phyloP scores from a whole-genome alignment of 768 basidiomycete species.

The Agaricus sinodeliciosus region DNA sequence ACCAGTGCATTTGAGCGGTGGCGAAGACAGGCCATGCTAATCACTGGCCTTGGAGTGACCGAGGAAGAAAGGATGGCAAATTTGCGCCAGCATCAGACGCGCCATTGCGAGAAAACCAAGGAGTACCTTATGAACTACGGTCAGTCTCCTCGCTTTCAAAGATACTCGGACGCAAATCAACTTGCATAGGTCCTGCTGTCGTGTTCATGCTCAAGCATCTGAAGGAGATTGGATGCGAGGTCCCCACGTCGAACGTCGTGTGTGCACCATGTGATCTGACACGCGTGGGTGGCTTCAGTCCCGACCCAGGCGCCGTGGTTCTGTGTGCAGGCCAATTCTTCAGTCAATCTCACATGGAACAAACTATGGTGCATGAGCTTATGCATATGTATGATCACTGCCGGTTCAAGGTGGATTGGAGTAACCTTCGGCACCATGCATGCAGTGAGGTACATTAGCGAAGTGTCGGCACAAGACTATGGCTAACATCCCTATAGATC shows the following conservation, averaged over 20 bases:
- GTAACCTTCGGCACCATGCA: slow-evolving; percentile 86
- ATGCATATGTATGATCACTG: slow-evolving; percentile 95
- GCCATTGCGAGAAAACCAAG: slow-evolving; percentile 65
- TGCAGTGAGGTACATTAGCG: slow-evolving; percentile 80
- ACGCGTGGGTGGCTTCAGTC: slow-evolving; percentile 77
- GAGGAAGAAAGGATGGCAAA: slow-evolving; percentile 39
- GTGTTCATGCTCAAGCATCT: slow-evolving; percentile 92
- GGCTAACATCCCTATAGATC: slow-evolving; percentile 47
- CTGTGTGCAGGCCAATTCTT: slow-evolving; percentile 84
- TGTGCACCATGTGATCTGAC: slow-evolving; percentile 77
- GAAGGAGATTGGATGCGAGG: slow-evolving; percentile 62
- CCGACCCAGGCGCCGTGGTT: slow-evolving; percentile 70
- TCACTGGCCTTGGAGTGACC: slow-evolving; percentile 42
- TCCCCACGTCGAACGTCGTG: slow-evolving; percentile 66
- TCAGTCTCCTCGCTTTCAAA: slow-evolving; percentile 27
- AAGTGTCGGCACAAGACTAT: not conserved
- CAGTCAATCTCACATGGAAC: slow-evolving; percentile 83
- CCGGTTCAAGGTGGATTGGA: slow-evolving; percentile 91
- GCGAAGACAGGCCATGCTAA: slow-evolving; percentile 37
- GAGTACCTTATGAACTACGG: slow-evolving; percentile 62
- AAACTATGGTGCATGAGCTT: slow-evolving; percentile 89
- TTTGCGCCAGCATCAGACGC: slow-evolving; percentile 27
- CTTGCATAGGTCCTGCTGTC: slow-evolving; percentile 64
- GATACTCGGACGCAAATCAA: too few species aligned
- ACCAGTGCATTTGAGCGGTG: slow-evolving; percentile 41